Conservation (phyloP, 495 filamentous ascomycete genomes). For the Neurospora hispaniola region DNA sequence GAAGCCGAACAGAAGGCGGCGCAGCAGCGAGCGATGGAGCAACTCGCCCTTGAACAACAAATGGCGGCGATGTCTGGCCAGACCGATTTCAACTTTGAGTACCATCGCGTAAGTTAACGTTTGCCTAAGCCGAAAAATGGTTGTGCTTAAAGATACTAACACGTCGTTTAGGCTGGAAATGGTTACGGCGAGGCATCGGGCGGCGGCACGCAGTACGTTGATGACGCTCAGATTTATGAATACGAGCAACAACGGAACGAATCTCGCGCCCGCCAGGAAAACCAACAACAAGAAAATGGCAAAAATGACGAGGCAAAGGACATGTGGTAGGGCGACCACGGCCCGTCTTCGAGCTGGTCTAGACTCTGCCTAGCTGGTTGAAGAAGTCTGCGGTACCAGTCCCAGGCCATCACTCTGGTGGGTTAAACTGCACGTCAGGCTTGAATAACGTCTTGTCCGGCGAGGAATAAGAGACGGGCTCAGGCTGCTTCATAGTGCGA, state of each 20-base stretch:
- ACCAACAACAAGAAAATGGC: conserved; percentile 4
- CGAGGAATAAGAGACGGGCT: background rate
- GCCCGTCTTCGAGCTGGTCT: background rate
- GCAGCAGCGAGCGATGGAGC: conserved; percentile 31
- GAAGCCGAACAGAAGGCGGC: conserved; percentile 47
- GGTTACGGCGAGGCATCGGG: conserved; percentile 33
- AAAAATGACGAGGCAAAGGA: conserved; percentile 15
- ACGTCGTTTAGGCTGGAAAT: conserved; percentile 22
- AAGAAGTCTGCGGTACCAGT: background rate
- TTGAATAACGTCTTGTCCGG: background rate
- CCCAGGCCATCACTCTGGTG: background rate
- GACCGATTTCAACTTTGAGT: conserved; percentile 36
- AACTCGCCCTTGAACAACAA: conserved; percentile 37
- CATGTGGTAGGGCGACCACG: conserved; percentile 21
- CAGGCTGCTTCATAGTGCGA: background rate
- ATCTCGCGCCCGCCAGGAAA: conserved; percentile 9
- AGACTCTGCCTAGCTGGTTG: background rate
- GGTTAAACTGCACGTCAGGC: background rate
- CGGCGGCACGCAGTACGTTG: conserved; percentile 30
- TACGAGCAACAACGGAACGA: conserved; percentile 25
- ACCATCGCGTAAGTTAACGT: conserved; percentile 36
- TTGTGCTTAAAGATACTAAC: conserved; percentile 7
- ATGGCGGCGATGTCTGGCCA: conserved; percentile 32
- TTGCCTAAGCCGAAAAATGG: background rate
- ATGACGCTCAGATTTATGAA: conserved; percentile 38